These are phyloP conservation scores for Coniophora puteana DNA, from an alignment of 1,284 basidiomycete genomes.

Conservation along the genomic window DNA sequence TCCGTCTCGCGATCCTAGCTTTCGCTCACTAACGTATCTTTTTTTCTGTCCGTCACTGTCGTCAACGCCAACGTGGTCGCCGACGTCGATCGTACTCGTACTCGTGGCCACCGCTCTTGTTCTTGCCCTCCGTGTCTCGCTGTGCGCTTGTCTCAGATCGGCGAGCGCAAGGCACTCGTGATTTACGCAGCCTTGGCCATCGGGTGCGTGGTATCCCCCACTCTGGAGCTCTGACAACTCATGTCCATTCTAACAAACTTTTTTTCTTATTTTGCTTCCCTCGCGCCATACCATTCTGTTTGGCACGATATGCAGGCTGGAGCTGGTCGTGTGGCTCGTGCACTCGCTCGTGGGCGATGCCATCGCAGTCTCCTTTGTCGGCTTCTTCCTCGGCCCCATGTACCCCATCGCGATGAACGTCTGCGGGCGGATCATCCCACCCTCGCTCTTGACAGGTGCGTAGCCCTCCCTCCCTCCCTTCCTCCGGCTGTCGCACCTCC, in stretches of 20 bases:
- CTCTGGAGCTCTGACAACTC: neutral
- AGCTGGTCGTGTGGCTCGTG: constrained; percentile 62
- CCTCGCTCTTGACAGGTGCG: constrained; percentile 50
- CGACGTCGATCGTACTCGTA: too few relatives aligned
- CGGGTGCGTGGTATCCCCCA: constrained; percentile 33
- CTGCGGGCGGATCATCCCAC: constrained; percentile 52
- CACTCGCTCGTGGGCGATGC: constrained; percentile 57
- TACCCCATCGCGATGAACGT: constrained; percentile 68
- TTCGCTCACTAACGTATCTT: too few relatives aligned
- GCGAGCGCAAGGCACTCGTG: constrained; percentile 50
- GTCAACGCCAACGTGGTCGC: too few relatives aligned
- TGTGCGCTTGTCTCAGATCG: constrained; percentile 35
- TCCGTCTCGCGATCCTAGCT: too few relatives aligned
- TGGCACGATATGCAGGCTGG: constrained; percentile 36
- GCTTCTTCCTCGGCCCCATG: constrained; percentile 56
- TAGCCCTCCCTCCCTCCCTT: too few relatives aligned
- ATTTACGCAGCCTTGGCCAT: constrained; percentile 50
- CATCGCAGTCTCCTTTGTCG: constrained; percentile 54
- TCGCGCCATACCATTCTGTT: too few relatives aligned
- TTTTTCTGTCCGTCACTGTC: too few relatives aligned
- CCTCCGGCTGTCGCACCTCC: too few relatives aligned
- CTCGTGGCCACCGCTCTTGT: too few relatives aligned
- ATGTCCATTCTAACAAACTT: too few relatives aligned
- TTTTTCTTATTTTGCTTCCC: constrained; percentile 15
- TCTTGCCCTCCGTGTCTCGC: neutral